Evolutionary conservation across 768 basidiomycete genomes (phyloP).

Genomic region (Macrolepiota fuliginosa): DNA sequence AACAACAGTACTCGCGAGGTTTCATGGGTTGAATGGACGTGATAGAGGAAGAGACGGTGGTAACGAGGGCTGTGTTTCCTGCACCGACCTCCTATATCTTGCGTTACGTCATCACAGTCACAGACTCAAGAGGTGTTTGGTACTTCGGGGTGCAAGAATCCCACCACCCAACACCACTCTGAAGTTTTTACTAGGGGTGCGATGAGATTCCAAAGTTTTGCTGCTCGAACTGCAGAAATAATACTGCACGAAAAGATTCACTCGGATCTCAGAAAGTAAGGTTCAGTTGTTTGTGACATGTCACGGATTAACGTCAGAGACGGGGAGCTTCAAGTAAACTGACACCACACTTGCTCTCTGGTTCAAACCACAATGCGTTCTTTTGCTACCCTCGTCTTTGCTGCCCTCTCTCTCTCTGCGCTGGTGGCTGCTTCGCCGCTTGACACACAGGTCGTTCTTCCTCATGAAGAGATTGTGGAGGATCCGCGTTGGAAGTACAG

Average conservation of each 20-base stretch:
- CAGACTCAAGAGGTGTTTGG: background rate
- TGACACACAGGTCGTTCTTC: conserved; percentile 16
- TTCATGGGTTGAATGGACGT: conserved; percentile 50
- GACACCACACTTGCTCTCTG: background rate
- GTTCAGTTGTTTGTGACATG: background rate
- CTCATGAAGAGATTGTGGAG: conserved; percentile 14
- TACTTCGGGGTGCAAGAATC: background rate
- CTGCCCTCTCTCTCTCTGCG: conserved; percentile 13
- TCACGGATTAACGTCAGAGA: background rate
- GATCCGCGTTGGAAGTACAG: conserved; percentile 54
- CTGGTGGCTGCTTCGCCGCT: conserved; percentile 20
- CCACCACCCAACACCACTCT: too few relatives aligned
- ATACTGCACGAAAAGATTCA: too few relatives aligned
- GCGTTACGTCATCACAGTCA: conserved; percentile 6
- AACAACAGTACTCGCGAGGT: conserved; percentile 87
- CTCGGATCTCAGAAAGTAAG: too few relatives aligned
- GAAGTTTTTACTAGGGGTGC: background rate
- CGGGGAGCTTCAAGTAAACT: background rate
- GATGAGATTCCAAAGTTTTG: background rate
- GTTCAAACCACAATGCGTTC: conserved; percentile 14
- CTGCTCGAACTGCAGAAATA: background rate
- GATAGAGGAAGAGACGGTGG: conserved; percentile 18
- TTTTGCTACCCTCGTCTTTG: conserved; percentile 1
- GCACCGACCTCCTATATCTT: background rate
- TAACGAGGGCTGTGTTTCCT: conserved; percentile 11